Percentiles rank a stretch among this genome's conserved stretches.
These are phyloP conservation scores for Echinosophora koreensis DNA, from an alignment of 306 rosid genomes.

Conservation along the genomic window DNA sequence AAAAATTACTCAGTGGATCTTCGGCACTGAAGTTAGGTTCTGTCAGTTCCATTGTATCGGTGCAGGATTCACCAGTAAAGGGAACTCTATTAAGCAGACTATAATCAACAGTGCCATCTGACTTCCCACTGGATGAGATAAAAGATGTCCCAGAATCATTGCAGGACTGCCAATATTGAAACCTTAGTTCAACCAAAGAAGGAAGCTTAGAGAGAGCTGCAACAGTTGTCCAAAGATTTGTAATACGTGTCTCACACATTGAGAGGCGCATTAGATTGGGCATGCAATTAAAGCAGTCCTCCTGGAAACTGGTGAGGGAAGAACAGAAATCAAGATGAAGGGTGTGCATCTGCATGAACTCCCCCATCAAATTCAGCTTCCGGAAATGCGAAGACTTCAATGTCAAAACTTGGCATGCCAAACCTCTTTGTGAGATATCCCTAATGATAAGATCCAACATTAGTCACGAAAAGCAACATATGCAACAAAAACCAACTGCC, in stretches of 20 bases:
- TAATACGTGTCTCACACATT: constrained; percentile 78
- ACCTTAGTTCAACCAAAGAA: constrained; percentile 76
- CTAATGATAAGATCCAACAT: constrained; percentile 54
- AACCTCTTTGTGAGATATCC: constrained; percentile 76
- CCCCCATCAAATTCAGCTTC: constrained; percentile 77
- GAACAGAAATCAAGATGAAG: constrained; percentile 84
- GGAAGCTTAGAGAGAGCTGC: constrained; percentile 85
- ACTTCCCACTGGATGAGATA: constrained; percentile 57
- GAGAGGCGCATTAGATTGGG: constrained; percentile 81
- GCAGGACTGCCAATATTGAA: constrained; percentile 75
- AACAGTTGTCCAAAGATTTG: constrained; percentile 88
- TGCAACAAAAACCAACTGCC: constrained; percentile 25
- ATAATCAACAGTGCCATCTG: constrained; percentile 51
- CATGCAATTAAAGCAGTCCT: constrained; percentile 82
- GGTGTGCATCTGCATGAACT: constrained; percentile 71
- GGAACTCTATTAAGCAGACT: constrained; percentile 52
- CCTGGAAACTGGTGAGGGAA: constrained; percentile 69
- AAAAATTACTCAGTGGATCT: constrained; percentile 57
- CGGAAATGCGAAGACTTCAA: constrained; percentile 71
- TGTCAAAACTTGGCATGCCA: constrained; percentile 76
- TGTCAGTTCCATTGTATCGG: constrained; percentile 47
- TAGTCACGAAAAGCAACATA: constrained; percentile 36
- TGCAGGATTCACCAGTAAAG: constrained; percentile 48
- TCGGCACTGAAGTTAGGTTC: constrained; percentile 52
- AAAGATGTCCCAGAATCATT: constrained; percentile 61